These are phyloP conservation scores for Halophytophthora polymorphica DNA, from an alignment of 352 stramenopile genomes.

Conservation along the genomic window DNA sequence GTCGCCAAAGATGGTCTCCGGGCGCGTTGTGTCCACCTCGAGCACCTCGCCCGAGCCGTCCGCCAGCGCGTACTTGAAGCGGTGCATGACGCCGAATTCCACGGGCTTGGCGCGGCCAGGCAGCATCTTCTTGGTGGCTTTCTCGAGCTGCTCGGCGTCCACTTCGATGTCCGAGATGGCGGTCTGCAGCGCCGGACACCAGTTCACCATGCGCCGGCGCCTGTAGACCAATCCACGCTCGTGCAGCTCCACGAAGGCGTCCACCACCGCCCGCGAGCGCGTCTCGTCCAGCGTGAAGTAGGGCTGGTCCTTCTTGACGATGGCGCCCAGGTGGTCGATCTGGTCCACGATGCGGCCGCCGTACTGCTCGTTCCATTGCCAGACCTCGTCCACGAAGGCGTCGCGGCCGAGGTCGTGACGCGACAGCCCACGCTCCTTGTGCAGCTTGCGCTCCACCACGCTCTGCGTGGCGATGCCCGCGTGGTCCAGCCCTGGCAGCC, in stretches of 20 bases:
- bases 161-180: conserved; percentile 97
- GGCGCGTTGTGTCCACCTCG: conserved; percentile 96
- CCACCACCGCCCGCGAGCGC: conserved; percentile 70
- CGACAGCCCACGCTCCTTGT: conserved; percentile 89
- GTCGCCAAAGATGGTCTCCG: conserved; percentile 99
- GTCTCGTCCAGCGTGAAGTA: conserved; percentile 99
- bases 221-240: conserved; percentile 97
- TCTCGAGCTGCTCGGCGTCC: conserved; percentile 96
- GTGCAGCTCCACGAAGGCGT: conserved; percentile 88
- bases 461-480: conserved; percentile 98
- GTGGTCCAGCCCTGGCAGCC: conserved; percentile 97
- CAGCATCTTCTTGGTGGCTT: conserved; percentile 64
- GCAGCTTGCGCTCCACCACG: conserved; percentile 98
- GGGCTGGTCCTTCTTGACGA: conserved; percentile 95
- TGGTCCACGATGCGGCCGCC: conserved; percentile 95
- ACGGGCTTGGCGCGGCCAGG: conserved; percentile 68
- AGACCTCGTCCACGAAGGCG: conserved; percentile 95
- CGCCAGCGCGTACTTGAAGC: conserved; percentile 69
- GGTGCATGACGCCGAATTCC: conserved; percentile 86
- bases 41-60: conserved; percentile 65
- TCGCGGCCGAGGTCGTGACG: conserved; percentile 96
- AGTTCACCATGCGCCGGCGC: conserved; percentile 97
- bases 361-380: conserved; percentile 99
- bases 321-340: conserved; percentile 90
- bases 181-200: conserved; percentile 94